Evolutionary conservation across 2,329 filamentous ascomycete species (phyloP), one percentile per base, ranked within the genome.

Genomic region (Botrytis galanthina): DNA sequence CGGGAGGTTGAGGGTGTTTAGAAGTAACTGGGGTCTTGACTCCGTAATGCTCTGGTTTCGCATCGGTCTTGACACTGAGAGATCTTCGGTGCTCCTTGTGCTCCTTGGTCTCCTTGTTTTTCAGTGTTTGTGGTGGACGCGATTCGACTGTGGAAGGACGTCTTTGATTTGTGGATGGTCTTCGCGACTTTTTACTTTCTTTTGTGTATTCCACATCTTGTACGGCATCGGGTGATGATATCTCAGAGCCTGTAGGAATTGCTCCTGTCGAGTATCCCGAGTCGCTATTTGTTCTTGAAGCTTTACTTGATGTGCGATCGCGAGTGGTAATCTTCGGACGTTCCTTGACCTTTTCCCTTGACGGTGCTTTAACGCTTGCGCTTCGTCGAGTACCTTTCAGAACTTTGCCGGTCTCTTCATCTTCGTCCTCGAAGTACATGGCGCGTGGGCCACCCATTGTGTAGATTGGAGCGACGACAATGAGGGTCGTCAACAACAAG

Each of bases 381-480:
- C 74, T 76, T 46, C 74, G 76, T 68, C 77, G 68, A 61, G 75
- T 78, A 14, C 74, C 77, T 70, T 73, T 75, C 59, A 79, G 70
- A 44, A 74, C 61, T 63, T 68, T 74, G 26, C 77, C 77, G 20
- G 75, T 74, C 18, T 73, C 69, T 68, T 79, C 79, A 60, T 79
- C 79, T 69, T 75, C 71, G 42, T 80, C 79, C 48, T 78, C 78
- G 35, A 77, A 72, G 72, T 78, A 80, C 46, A 77, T 77, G n/a
- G 78, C 76, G 61, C 75, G 75, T 60, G 78, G 76, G 46, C 54
- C 35, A 59, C 70, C 69, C 75, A 74, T 77, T 67, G 68, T 70
- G 35, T 35, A 29, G 63, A n/a, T 37, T 44, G 51, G 44, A 72
- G 73, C 37, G 74, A 67, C 70, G 54, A 73, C 35, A 70, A 35